Base-by-base conservation (phyloP, 2,329 filamentous ascomycete genomes). In the Aureobasidium namibiae region DNA sequence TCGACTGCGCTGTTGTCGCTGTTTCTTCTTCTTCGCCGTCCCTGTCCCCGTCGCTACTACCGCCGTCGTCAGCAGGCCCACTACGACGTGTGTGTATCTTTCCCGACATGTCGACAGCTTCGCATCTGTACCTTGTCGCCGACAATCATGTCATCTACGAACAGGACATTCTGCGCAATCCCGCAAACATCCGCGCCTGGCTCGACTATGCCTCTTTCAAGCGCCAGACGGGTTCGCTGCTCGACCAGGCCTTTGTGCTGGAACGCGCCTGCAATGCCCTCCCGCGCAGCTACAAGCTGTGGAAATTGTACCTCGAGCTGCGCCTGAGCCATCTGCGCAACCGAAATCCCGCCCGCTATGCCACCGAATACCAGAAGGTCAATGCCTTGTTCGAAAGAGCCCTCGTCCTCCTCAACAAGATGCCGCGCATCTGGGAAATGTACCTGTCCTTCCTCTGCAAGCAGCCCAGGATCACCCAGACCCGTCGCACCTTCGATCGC, bases 391-490 rank as follows among this genome's bases (percentile, higher is more conserved):
- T 96, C 71, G 94, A 99, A 76, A 84, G 90, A 66, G 92, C 94
- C 3, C 78, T 99, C 54, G 89, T 96, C 61, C 80, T 99, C 41
- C 82, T 99, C 63, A 96, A 99, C 76, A 99, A 99, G 76, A 99
- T 99, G 94, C 94, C 95, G 24, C 84, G 85, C 65, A 94, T 99
- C 70, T 99, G 94, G 95, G 92, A 96, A 72, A 90, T 97, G 85
- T 99, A 96, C 72, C 84, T 99, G 63, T 82, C 82, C 50, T 97
- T 99, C 70, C 79, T 99, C 60, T 84, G 92, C 70, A 85, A 89
- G 68, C 94, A 99, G 72, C 94, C 94, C n/a, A 78, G 95, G 57
- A 85, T 99, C 62, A 96, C 92, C 8, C 80, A 85, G 60, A 95
- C 90, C 26, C 85, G 94, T 61, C 85, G 86, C 64, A 90, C 90